Conservation (phyloP, 208 protist genomes). For the Leishmania mexicana region DNA sequence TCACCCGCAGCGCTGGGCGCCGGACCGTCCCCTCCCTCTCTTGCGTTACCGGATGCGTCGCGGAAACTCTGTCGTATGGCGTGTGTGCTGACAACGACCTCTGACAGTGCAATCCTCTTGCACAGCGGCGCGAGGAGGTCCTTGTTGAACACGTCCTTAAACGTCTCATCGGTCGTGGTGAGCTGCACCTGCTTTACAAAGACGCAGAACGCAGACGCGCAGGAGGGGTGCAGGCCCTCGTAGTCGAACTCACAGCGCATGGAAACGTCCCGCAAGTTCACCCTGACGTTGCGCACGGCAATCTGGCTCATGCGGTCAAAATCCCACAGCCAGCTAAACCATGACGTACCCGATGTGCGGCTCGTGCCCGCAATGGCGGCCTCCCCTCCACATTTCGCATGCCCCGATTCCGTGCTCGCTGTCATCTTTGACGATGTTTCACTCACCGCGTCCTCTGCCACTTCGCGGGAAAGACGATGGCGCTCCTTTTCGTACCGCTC, state of each 20-base stretch:
- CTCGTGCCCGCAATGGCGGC: not conserved
- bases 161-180: slow-evolving; percentile 53
- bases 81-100: slow-evolving; percentile 22
- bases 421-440: not conserved
- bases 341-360: slow-evolving; percentile 1
- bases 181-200: slow-evolving; percentile 48
- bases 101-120: slow-evolving; percentile 16
- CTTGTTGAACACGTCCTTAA: slow-evolving; percentile 44
- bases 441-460: not conserved
- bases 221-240: slow-evolving; percentile 51
- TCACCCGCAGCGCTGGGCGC: not conserved
- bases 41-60: not conserved
- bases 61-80: not conserved
- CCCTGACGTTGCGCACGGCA: slow-evolving; percentile 49
- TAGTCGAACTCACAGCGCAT: slow-evolving; percentile 76
- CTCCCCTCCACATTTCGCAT: not conserved
- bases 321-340: slow-evolving; percentile 37
- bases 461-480: slow-evolving; percentile 10
- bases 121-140: slow-evolving; percentile 20
- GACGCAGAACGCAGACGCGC: slow-evolving; percentile 47
- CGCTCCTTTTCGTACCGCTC: slow-evolving; percentile 51
- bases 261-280: slow-evolving; percentile 51
- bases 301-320: slow-evolving; percentile 59
- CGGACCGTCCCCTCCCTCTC: not conserved
- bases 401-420: not conserved